Evolutionary conservation across 2,329 filamentous ascomycete genomes (phyloP), one percentile per base, ranked within the genome.

Genomic region (Pseudocercospora eumusae): DNA sequence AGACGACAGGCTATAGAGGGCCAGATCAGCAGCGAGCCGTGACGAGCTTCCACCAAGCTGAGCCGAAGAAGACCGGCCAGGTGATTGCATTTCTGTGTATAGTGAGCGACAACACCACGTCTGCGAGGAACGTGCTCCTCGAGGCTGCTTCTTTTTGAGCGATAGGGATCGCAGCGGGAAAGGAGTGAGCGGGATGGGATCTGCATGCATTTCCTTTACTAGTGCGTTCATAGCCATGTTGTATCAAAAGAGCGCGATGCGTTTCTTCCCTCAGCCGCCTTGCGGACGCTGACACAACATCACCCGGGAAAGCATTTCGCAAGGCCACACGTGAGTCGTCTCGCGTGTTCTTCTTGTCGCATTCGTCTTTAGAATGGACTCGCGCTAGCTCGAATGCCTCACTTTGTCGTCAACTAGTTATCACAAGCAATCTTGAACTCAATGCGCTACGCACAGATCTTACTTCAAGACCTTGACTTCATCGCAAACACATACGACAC

Each of bases 231-330:
- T 60, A 63, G 56, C 44, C 31, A 52, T 55, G 50, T 49, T 64
- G 62, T 64, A 64, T 56, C 56, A 64, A 59, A 64, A 61, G 50
- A 64, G 62, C 57, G 53, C 56, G 57, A 57, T 60, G 61, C 57
- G 57, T 55, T 53, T 33, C 20, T 61, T 47, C 23, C 49, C 25
- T 42, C 27, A 13, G 42, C 21, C 58, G 50, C 9, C n/a, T n/a
- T 57, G 7, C 36, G 20, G 33, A 36, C n/a, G 27, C 20, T n/a
- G 11, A 42, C 27, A 40, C 2, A n/a, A 25, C 31, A 3, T 61
- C 40, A 49, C 33, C 15, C 15, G 4, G 4, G 31, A 13, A 33
- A 33, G 13, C 4, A 13, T 11, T 15, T 13, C 31, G 31, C 10
- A 11, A 13, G 31, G 31, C 11, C 31, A 33, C 11, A 11, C 31